Conservation (phyloP, 2,329 filamentous ascomycete species). For the Alternaria hordeiaustralica region DNA sequence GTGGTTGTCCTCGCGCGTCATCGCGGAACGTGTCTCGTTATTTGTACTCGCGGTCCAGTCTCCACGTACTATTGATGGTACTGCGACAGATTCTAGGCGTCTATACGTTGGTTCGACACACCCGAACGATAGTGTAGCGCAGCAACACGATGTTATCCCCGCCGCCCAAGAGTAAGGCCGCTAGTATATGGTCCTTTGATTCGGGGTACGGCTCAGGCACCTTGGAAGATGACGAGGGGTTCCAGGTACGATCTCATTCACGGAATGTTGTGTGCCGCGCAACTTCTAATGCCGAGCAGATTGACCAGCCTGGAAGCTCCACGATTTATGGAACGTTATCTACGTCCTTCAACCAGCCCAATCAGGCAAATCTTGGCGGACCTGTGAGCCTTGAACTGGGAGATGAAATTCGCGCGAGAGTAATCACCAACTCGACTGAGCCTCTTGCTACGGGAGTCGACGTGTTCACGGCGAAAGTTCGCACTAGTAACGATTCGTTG, state of each 20-base stretch:
- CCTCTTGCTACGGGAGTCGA: constrained; percentile 28
- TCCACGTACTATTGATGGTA: neutral
- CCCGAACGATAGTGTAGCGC: neutral
- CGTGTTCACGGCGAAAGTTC: constrained; percentile 28
- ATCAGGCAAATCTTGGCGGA: constrained; percentile 7
- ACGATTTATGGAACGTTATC: neutral
- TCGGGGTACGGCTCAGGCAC: constrained; percentile 41
- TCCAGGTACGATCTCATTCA: neutral
- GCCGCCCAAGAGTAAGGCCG: constrained; percentile 25
- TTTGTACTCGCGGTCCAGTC: constrained; percentile 4
- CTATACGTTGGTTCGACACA: neutral
- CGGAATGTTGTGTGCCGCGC: neutral
- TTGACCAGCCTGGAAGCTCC: constrained; percentile 5
- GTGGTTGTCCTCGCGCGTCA: constrained; percentile 1
- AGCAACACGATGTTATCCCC: constrained; percentile 33
- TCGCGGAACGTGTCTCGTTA: neutral
- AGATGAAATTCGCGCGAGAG: constrained; percentile 11
- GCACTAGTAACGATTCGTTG: constrained; percentile 13
- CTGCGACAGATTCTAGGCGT: neutral
- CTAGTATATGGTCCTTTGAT: constrained; percentile 42
- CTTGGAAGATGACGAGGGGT: constrained; percentile 21
- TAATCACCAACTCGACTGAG: constrained; percentile 17
- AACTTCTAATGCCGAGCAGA: constrained; percentile 16
- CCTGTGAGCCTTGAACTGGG: constrained; percentile 18
- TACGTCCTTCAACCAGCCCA: neutral